Evolutionary conservation across 768 basidiomycete genomes (phyloP).

Genomic region (Mycena alexandri): DNA sequence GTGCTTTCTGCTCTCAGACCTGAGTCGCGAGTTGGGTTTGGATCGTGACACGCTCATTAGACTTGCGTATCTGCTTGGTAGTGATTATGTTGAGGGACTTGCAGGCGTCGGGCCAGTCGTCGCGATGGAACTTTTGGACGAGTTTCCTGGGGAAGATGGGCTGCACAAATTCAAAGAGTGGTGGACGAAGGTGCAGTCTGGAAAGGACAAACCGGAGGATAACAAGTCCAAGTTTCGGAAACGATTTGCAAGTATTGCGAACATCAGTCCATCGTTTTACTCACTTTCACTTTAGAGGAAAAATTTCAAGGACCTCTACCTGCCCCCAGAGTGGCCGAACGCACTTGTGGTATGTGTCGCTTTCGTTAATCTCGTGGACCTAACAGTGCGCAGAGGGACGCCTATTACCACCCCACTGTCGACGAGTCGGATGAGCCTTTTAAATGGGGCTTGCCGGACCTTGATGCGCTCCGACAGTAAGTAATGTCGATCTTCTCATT

Average conservation of each 20-base stretch:
- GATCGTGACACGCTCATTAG: slow-evolving; percentile 88
- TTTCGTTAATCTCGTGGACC: slow-evolving; percentile 1
- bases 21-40: slow-evolving; percentile 88
- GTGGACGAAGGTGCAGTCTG: slow-evolving; percentile 95
- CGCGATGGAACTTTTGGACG: slow-evolving; percentile 94
- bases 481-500: slow-evolving; percentile 39
- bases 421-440: slow-evolving; percentile 95
- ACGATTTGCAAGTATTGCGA: slow-evolving; percentile 75
- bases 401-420: slow-evolving; percentile 92
- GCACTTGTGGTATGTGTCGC: slow-evolving; percentile 78
- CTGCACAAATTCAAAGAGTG: slow-evolving; percentile 91
- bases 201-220: slow-evolving; percentile 84
- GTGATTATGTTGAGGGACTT: slow-evolving; percentile 95
- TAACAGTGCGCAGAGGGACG: slow-evolving; percentile 73
- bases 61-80: slow-evolving; percentile 94
- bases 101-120: slow-evolving; percentile 95
- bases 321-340: slow-evolving; percentile 91
- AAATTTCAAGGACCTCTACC: slow-evolving; percentile 85
- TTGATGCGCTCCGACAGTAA: slow-evolving; percentile 89
- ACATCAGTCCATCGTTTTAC: neutral
- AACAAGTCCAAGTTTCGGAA: slow-evolving; percentile 82
- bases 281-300: slow-evolving; percentile 73
- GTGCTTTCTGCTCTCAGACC: slow-evolving; percentile 88
- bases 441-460: slow-evolving; percentile 97
- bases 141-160: slow-evolving; percentile 90